Percentiles rank a stretch among this genome's conserved stretches.
Conservation (phyloP, 2,329 filamentous ascomycete genomes). For the Penicillium concentricum region DNA sequence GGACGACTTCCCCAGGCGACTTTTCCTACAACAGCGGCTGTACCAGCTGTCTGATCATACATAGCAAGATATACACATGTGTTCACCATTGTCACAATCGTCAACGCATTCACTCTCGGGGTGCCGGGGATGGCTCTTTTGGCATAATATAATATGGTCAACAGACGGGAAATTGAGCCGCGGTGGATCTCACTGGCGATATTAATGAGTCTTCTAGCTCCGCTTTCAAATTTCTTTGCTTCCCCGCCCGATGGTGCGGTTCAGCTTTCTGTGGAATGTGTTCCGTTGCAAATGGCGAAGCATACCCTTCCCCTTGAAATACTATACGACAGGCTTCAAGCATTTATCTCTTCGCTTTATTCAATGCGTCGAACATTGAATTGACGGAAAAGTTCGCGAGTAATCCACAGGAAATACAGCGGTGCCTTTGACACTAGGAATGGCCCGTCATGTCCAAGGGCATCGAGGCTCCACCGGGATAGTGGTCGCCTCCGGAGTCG, state of each 20-base stretch:
- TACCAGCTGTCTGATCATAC: constrained; percentile 6
- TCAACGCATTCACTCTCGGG: background rate
- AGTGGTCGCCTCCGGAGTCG: background rate
- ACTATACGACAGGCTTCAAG: background rate
- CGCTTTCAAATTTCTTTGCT: background rate
- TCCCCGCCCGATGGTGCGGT: no score
- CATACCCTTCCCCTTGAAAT: background rate
- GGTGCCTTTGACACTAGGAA: no score
- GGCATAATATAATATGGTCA: background rate
- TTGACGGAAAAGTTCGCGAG: background rate
- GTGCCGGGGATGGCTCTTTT: background rate
- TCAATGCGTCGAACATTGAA: background rate
- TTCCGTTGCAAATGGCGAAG: background rate
- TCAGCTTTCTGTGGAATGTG: background rate
- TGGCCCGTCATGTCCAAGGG: background rate
- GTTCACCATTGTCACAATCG: constrained; percentile 11
- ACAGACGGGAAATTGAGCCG: background rate
- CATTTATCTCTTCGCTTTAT: background rate
- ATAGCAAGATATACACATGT: constrained; percentile 8
- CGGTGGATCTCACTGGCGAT: background rate
- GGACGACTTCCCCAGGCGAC: background rate
- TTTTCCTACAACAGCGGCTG: constrained; percentile 7
- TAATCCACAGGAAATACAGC: background rate
- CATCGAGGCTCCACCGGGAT: background rate
- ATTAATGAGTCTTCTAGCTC: background rate